Percentiles rank a stretch among this genome's conserved stretches.
phyloP scores from a whole-genome alignment of 192 early-diverging fungal species.

The Gamsiella multidivaricata region DNA sequence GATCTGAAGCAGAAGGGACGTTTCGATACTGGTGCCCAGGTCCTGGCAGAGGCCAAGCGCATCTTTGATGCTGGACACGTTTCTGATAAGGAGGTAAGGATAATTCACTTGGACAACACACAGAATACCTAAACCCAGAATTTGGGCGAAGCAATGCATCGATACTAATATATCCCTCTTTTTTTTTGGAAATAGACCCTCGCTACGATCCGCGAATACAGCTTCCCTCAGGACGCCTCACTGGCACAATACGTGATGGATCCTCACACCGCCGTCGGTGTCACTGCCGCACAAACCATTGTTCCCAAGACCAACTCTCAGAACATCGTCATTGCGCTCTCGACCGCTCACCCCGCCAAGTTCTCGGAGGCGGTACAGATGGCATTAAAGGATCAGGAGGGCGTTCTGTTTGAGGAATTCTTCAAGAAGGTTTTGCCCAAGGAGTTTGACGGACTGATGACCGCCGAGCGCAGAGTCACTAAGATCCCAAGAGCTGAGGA shows the following conservation, averaged over 20 bases:
- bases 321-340: conserved; percentile 69
- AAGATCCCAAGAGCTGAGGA: conserved; percentile 61
- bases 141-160: neutral
- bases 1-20: conserved; percentile 76
- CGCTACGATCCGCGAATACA: conserved; percentile 78
- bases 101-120: too few species aligned
- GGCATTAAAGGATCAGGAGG: conserved; percentile 67
- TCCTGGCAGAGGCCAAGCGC: conserved; percentile 72
- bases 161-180: neutral
- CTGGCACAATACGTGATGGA: conserved; percentile 84
- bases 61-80: conserved; percentile 82
- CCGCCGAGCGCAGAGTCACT: conserved; percentile 74
- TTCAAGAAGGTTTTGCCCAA: conserved; percentile 70
- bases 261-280: conserved; percentile 97
- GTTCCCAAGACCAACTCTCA: conserved; percentile 20
- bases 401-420: conserved; percentile 66
- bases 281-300: conserved; percentile 78
- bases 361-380: conserved; percentile 91
- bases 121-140: too few species aligned
- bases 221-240: conserved; percentile 59
- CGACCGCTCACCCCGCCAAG: conserved; percentile 97
- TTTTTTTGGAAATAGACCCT: conserved; percentile 65
- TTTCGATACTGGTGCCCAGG: conserved; percentile 72
- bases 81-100: conserved; percentile 68
- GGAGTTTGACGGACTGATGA: conserved; percentile 75